Percentiles rank a stretch among this genome's conserved stretches.
Evolutionary conservation across 345 rosid species (phyloP).

Genomic region (Eucalyptus tenuipes): DNA sequence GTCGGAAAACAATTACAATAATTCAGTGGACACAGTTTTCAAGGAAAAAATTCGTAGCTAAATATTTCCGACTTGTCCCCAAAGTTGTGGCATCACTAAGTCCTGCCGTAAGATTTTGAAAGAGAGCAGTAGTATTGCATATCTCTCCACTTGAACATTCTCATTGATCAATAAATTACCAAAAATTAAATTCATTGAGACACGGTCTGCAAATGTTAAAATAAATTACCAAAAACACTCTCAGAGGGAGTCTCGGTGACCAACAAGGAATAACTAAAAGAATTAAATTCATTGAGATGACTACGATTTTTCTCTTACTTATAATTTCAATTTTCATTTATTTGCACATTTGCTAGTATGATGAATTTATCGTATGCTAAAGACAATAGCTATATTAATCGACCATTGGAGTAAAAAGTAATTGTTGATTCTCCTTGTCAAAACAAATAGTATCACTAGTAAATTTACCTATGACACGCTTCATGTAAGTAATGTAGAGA

Average conservation of each 20-base stretch:
- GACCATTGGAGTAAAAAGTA: not conserved
- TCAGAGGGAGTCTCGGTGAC: not conserved
- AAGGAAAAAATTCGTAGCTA: too few relatives aligned
- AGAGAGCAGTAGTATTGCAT: too few relatives aligned
- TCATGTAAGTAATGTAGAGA: not conserved
- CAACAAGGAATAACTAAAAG: not conserved
- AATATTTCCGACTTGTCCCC: too few relatives aligned
- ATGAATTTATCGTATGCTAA: not conserved
- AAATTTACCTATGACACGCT: not conserved
- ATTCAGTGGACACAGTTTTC: too few relatives aligned
- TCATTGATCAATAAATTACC: too few relatives aligned
- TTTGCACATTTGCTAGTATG: not conserved
- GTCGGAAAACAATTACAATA: too few relatives aligned
- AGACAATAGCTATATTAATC: not conserved
- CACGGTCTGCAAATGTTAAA: too few relatives aligned
- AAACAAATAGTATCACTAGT: not conserved
- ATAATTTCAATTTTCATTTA: not conserved
- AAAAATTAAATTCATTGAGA: too few relatives aligned
- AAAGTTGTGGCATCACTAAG: too few relatives aligned
- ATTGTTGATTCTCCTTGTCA: not conserved
- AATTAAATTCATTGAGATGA: not conserved
- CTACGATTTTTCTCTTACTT: not conserved
- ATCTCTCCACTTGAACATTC: too few relatives aligned
- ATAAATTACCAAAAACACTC: not conserved
- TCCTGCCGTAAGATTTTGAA: too few relatives aligned